These are phyloP conservation scores for Mortierella sp. DNA, from an alignment of 371 early-diverging fungal genomes.

Conservation along the genomic window DNA sequence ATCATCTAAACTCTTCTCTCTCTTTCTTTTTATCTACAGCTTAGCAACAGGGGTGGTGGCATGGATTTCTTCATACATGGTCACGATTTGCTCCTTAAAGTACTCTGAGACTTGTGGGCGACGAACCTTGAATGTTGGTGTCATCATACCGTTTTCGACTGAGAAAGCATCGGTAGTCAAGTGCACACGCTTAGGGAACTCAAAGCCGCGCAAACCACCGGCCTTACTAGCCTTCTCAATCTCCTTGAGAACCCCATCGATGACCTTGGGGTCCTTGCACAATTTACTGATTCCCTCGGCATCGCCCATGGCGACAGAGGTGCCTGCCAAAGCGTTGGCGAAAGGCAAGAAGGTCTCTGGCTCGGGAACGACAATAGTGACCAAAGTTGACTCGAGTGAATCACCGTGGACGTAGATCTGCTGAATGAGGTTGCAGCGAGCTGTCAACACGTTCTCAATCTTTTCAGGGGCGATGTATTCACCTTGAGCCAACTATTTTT, in stretches of 20 bases:
- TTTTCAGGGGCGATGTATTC: slow-evolving; percentile 99
- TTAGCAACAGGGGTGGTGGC: slow-evolving; percentile 47
- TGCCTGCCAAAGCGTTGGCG: slow-evolving; percentile 52
- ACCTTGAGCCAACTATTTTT: slow-evolving; percentile 73
- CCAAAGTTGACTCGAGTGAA: slow-evolving; percentile 81
- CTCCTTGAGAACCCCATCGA: slow-evolving; percentile 21
- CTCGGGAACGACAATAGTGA: slow-evolving; percentile 90
- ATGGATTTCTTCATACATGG: slow-evolving; percentile 63
- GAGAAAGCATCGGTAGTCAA: slow-evolving; percentile 67
- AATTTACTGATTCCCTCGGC: slow-evolving; percentile 62
- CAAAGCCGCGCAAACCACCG: slow-evolving; percentile 61
- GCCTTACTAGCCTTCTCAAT: slow-evolving; percentile 53
- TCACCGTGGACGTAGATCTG: slow-evolving; percentile 91
- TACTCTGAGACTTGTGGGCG: slow-evolving; percentile 79
- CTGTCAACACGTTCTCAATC: slow-evolving; percentile 63
- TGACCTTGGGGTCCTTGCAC: slow-evolving; percentile 70
- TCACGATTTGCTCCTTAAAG: slow-evolving; percentile 71
- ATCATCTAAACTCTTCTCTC: no score
- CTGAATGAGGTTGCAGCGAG: slow-evolving; percentile 58
- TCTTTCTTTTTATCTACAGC: slow-evolving; percentile 33
- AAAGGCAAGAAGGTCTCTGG: slow-evolving; percentile 65
- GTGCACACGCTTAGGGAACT: slow-evolving; percentile 65
- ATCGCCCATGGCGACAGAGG: slow-evolving; percentile 51
- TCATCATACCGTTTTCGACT: slow-evolving; percentile 70
- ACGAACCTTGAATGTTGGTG: slow-evolving; percentile 82